Evolutionary conservation across 2,329 filamentous ascomycete genomes (phyloP).

Genomic region (Thyridium curvatum): DNA sequence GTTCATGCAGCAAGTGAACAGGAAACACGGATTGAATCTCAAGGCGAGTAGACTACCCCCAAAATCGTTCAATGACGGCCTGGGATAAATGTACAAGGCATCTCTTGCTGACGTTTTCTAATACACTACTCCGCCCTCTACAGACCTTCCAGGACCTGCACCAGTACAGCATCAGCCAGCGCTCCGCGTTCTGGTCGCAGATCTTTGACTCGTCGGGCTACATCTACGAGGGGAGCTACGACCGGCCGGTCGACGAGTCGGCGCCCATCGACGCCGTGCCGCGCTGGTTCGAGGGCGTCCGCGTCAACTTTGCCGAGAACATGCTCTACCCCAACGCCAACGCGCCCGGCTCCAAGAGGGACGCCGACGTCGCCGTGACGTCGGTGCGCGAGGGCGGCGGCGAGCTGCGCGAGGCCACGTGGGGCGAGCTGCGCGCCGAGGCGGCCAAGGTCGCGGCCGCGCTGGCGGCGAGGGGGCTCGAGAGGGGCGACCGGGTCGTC

Average conservation of each 20-base stretch:
- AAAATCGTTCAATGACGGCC: too few relatives aligned
- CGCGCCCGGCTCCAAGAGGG: constrained; percentile 53
- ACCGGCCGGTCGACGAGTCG: constrained; percentile 59
- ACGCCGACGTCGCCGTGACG: constrained; percentile 62
- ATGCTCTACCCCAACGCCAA: constrained; percentile 53
- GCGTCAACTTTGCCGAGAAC: constrained; percentile 76
- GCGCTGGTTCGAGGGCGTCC: constrained; percentile 69
- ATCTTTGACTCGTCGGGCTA: constrained; percentile 54
- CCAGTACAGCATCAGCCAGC: constrained; percentile 57
- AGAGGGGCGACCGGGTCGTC: constrained; percentile 67
- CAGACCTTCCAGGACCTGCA: constrained; percentile 66
- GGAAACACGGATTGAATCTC: constrained; percentile 47
- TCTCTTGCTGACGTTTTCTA: background rate
- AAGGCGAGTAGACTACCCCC: constrained; percentile 48
- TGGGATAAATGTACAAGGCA: constrained; percentile 2
- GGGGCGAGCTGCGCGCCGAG: constrained; percentile 55
- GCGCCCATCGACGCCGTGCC: constrained; percentile 66
- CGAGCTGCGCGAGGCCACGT: constrained; percentile 53
- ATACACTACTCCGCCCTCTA: background rate
- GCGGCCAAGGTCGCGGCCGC: constrained; percentile 58
- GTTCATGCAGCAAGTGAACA: constrained; percentile 62
- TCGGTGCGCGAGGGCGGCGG: constrained; percentile 64
- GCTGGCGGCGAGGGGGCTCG: constrained; percentile 59
- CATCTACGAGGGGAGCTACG: constrained; percentile 57
- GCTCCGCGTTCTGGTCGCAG: constrained; percentile 59